Evolutionary conservation across 1,284 basidiomycete species (phyloP).

Genomic region (Singerocomus inundabilis): DNA sequence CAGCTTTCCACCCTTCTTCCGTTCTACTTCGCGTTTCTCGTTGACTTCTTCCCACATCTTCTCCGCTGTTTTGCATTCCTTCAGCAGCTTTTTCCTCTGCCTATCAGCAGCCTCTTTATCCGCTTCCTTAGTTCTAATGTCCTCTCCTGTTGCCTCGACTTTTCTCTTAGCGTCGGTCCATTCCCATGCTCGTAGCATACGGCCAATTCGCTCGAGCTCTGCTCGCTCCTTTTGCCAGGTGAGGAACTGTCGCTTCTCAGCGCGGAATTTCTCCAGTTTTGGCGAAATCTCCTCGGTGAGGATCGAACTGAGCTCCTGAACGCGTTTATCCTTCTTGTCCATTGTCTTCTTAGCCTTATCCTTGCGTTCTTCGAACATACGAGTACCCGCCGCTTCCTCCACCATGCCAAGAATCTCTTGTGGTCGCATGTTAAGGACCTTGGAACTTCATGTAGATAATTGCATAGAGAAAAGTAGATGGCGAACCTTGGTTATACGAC

Average conservation of each 20-base stretch:
- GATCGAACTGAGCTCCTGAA: slow-evolving; percentile 83
- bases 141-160: slow-evolving; percentile 48
- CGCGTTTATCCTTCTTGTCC: slow-evolving; percentile 96
- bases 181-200: slow-evolving; percentile 86
- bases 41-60: slow-evolving; percentile 55
- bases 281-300: slow-evolving; percentile 92
- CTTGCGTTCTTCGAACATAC: slow-evolving; percentile 99
- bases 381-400: slow-evolving; percentile 97
- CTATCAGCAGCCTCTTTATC: slow-evolving; percentile 49
- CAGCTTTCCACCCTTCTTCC: slow-evolving; percentile 74
- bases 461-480: slow-evolving; percentile 1
- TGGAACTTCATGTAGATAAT: background rate
- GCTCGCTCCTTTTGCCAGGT: slow-evolving; percentile 88
- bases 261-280: slow-evolving; percentile 88
- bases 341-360: slow-evolving; percentile 98
- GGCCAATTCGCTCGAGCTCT: slow-evolving; percentile 88
- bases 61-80: slow-evolving; percentile 51
- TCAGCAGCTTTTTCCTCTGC: slow-evolving; percentile 51
- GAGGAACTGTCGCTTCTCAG: slow-evolving; percentile 88
- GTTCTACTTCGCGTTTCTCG: slow-evolving; percentile 63
- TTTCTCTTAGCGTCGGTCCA: slow-evolving; percentile 65
- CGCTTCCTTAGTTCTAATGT: slow-evolving; percentile 48
- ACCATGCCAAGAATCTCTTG: slow-evolving; percentile 98
- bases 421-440: slow-evolving; percentile 97
- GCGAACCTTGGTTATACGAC: slow-evolving; percentile 84